Base-by-base conservation (phyloP, 2,329 filamentous ascomycete genomes). In the Aspergillus luchuensis region DNA sequence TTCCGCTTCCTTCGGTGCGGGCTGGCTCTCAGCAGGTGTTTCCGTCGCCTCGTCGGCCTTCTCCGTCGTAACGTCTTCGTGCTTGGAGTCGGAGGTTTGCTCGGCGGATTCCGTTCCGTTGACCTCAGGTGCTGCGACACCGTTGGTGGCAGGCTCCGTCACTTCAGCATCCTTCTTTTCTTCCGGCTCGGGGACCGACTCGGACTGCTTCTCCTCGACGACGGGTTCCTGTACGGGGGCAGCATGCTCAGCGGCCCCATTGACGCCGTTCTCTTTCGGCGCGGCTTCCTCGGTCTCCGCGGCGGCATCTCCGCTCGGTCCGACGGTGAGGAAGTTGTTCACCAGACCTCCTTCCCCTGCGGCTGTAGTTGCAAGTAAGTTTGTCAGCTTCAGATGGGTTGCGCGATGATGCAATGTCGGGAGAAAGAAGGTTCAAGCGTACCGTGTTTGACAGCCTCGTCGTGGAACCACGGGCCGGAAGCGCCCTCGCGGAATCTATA, bases 401-500 rank as follows among this genome's bases (percentile, higher is more conserved):
- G 17, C 23, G 6, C 28, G n/a, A 23, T 41, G 19, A 25, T 38
- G 8, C 15, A 3, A 38, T 30, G 10, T 6, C 5, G 17, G 39
- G 50, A 8, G 38, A 21, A 17, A 21, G 15, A 43, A 25, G 43
- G 36, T 58, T 28, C 43, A 13, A 52, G 54, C 70, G 41, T 68
- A 74, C 72, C 64, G 55, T 63, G 66, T 53, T 70, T 68, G 5
- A 65, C 54, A n/a, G 63, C 58, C 33, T 72, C 63, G 61, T 72
- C 65, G 56, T 66, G 65, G 55, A 73, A 68, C 71, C 70, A 72
- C 17, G 57, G 56, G 50, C 68, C 69, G 2, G 63, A 59, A 5
- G 62, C 39, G 5, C 63, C 71, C 30, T 70, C 62, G 8, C 69
- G 68, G 58, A 72, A 72, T 54, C 62, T 61, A 62, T 72, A 72